Conservation (phyloP, 2,329 filamentous ascomycete species). For the Botrytis tulipae region DNA sequence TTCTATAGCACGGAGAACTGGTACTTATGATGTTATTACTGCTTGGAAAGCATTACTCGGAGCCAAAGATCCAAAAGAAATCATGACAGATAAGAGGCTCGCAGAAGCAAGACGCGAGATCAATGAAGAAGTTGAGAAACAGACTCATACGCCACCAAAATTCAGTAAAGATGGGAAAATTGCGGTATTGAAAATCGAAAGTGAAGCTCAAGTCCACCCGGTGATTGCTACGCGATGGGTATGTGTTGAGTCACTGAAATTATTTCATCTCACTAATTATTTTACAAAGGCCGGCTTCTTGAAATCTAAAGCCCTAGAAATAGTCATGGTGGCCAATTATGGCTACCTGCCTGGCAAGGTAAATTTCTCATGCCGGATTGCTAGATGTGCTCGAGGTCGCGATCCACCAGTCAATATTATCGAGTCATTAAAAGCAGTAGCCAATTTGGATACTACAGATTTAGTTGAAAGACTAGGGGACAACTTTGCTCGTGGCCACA, state of each 20-base stretch:
- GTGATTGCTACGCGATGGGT: slow-evolving; percentile 65
- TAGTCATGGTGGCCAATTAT: slow-evolving; percentile 65
- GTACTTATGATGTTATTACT: slow-evolving; percentile 56
- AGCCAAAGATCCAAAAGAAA: slow-evolving; percentile 50
- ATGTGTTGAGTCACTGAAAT: background rate
- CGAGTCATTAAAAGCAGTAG: slow-evolving; percentile 52
- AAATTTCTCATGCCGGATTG: slow-evolving; percentile 65
- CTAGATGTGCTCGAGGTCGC: slow-evolving; percentile 52
- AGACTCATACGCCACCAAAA: slow-evolving; percentile 60
- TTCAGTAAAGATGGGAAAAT: slow-evolving; percentile 62
- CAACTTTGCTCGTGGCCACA: slow-evolving; percentile 65
- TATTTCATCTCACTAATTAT: background rate
- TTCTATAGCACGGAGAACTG: slow-evolving; percentile 51
- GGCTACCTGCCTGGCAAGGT: slow-evolving; percentile 62
- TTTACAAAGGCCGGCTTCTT: slow-evolving; percentile 50
- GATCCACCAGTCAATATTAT: slow-evolving; percentile 63
- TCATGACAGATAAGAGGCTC: slow-evolving; percentile 50
- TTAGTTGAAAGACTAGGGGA: slow-evolving; percentile 54
- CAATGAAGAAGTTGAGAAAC: slow-evolving; percentile 58
- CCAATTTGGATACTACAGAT: slow-evolving; percentile 43
- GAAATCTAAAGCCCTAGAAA: slow-evolving; percentile 56
- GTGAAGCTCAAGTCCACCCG: slow-evolving; percentile 61
- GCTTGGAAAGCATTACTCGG: slow-evolving; percentile 59
- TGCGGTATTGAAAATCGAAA: slow-evolving; percentile 61
- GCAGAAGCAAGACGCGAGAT: slow-evolving; percentile 57